Evolutionary conservation across 768 basidiomycete species (phyloP).

Genomic region (Agaricus subrufescens): DNA sequence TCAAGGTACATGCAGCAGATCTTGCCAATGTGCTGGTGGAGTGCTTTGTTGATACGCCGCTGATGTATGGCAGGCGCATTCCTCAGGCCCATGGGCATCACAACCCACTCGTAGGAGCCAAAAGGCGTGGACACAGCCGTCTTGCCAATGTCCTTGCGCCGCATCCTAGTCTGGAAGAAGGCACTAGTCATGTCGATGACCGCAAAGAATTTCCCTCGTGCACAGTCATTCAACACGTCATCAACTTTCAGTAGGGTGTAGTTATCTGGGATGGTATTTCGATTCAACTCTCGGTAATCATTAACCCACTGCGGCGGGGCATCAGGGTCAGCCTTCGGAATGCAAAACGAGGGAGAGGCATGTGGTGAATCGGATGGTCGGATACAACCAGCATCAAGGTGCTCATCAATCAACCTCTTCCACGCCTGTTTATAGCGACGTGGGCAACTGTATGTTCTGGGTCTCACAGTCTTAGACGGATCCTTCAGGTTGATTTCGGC

Average conservation of each 20-base stretch:
- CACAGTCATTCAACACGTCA: constrained; percentile 25
- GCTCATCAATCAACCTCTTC: constrained; percentile 19
- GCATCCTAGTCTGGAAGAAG: constrained; percentile 31
- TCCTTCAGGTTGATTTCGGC: too few species aligned
- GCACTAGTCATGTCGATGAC: constrained; percentile 34
- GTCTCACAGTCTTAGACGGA: too few species aligned
- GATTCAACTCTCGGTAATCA: constrained; percentile 27
- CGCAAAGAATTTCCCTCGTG: constrained; percentile 28
- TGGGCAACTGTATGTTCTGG: too few species aligned
- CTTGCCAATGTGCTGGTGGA: constrained; percentile 17
- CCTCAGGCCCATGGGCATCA: constrained; percentile 31
- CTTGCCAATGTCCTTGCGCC: constrained; percentile 15
- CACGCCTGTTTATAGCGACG: too few species aligned
- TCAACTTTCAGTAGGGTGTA: constrained; percentile 15
- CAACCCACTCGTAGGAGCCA: constrained; percentile 30
- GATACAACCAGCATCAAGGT: constrained; percentile 23
- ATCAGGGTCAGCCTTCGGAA: neutral
- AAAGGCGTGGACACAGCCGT: constrained; percentile 23
- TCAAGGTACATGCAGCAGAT: constrained; percentile 22
- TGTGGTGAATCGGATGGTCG: constrained; percentile 19
- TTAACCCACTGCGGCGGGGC: constrained; percentile 31
- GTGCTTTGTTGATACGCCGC: constrained; percentile 15
- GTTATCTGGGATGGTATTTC: constrained; percentile 8
- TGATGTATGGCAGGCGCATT: constrained; percentile 28
- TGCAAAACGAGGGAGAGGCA: constrained; percentile 23